phyloP scores from a whole-genome alignment of 2,329 filamentous ascomycete species.

The Pseudogymnoascus pannorum region DNA sequence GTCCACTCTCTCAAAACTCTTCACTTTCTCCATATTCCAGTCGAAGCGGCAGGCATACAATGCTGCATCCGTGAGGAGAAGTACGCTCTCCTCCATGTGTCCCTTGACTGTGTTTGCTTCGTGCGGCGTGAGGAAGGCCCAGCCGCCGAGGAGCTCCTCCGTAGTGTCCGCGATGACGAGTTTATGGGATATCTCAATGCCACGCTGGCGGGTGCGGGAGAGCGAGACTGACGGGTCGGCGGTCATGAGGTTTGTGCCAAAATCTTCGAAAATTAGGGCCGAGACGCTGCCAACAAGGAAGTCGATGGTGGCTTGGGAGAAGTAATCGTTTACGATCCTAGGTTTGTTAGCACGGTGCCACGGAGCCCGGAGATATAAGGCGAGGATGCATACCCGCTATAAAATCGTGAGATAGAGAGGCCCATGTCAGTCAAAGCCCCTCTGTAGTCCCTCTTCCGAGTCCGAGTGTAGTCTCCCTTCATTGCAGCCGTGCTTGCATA shows the following conservation, averaged over 20 bases:
- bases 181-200: conserved; percentile 81
- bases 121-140: conserved; percentile 76
- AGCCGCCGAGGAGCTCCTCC: conserved; percentile 82
- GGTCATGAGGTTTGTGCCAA: conserved; percentile 87
- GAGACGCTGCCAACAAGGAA: conserved; percentile 87
- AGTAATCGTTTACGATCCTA: conserved; percentile 97
- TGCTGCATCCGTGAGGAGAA: conserved; percentile 77
- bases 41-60: conserved; percentile 88
- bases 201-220: conserved; percentile 73
- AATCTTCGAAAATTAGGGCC: conserved; percentile 82
- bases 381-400: conserved; percentile 50
- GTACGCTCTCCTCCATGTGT: conserved; percentile 80
- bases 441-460: conserved; percentile 80
- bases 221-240: conserved; percentile 87
- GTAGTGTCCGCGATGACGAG: conserved; percentile 76
- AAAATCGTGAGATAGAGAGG: conserved; percentile 72
- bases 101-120: conserved; percentile 60
- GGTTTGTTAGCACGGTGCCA: conserved; percentile 8
- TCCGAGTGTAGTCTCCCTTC: conserved; percentile 94
- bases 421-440: conserved; percentile 89
- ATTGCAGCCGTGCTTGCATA: conserved; percentile 93
- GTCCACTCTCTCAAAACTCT: conserved; percentile 80
- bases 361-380: not conserved
- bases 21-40: conserved; percentile 91
- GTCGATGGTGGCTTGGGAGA: conserved; percentile 90